Base-by-base conservation (phyloP, 768 basidiomycete genomes). In the Sistotremastrum suecicum region DNA sequence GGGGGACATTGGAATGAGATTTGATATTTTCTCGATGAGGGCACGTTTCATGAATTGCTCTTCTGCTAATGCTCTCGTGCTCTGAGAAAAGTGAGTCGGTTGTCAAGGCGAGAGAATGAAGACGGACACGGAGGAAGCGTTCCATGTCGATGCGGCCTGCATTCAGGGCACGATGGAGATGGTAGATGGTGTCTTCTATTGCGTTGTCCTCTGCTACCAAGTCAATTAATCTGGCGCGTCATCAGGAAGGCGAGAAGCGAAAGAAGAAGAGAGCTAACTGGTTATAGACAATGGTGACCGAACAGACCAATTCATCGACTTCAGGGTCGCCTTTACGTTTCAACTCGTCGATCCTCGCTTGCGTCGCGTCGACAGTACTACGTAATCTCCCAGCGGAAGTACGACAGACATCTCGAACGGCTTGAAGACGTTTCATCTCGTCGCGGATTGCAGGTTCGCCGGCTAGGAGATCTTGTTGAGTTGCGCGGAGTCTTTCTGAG, bases 171-270 rank as follows among this genome's bases (percentile, higher is more conserved):
- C 91, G 75, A 52, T 92, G 89, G 41, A 99, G 74, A 60, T 98
- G 91, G 65, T 97, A 99, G 49, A 95, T 84, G 40, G 94, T 94
- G 61, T 98, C 95, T 64, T 97, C 94, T 58, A 98, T 91, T 1
- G 94, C 90, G 56, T 90, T 91, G 62, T 98, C 95, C 62, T 99
- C 95, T n/a, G 95, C 92, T n/a, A 97, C 83, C 31, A 98, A 72
- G 58, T 97, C 87, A 53, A 97, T 80, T 28, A 99, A 68, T 64
- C 94, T 98, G 58, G 30, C 37, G 20, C 11, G 6, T 1, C 36
- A 34, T 12, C 8, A 28, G 33, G 43, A 42, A 33, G 39, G 47
- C 39, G 32, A 41, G 35, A 38, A 28, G n/a, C 8, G n/a, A 46
- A 52, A 43, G 43, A 28, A 42, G 47, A 47, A 48, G 44, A 54